A percentile compares a stretch with the other conserved stretches of the same genome.
Conservation (phyloP, 148 eudicot species). For the Heliamphora exappendiculata region DNA sequence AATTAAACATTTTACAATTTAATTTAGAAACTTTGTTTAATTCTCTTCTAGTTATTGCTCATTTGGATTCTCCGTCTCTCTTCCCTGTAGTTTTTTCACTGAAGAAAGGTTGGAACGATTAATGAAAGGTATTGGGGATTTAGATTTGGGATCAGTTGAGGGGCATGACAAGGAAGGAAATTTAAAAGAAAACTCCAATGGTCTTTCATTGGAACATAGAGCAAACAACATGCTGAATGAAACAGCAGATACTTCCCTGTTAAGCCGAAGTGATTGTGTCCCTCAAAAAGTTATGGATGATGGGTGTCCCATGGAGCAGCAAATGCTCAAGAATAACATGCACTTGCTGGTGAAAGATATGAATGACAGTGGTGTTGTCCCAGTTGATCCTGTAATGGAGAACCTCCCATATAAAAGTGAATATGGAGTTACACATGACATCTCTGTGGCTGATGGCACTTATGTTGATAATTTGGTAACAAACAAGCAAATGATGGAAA, state of each 20-base stretch:
- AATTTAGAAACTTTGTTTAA: neutral
- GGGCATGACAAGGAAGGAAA: conserved; percentile 30
- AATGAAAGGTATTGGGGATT: conserved; percentile 46
- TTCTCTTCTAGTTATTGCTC: conserved; percentile 3
- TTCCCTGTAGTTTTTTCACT: conserved; percentile 58
- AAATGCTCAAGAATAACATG: conserved; percentile 24
- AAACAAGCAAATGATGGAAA: conserved; percentile 42
- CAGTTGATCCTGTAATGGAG: conserved; percentile 35
- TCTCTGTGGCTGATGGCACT: conserved; percentile 25
- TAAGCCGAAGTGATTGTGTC: conserved; percentile 32
- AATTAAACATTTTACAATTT: neutral
- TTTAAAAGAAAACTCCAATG: conserved; percentile 30
- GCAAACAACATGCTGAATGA: conserved; percentile 33
- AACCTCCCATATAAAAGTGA: conserved; percentile 33
- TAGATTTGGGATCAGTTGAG: conserved; percentile 43
- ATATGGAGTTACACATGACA: conserved; percentile 18
- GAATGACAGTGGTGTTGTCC: conserved; percentile 23
- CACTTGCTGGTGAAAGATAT: conserved; percentile 26
- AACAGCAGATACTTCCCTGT: conserved; percentile 31
- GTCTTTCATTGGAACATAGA: conserved; percentile 22
- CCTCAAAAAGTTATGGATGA: conserved; percentile 30
- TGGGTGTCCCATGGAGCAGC: conserved; percentile 30
- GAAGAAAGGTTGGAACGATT: conserved; percentile 84
- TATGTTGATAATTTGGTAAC: conserved; percentile 18
- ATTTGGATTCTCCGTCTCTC: neutral